phyloP scores from a whole-genome alignment of 2,329 filamentous ascomycete genomes.

The Fusarium anguioides region DNA sequence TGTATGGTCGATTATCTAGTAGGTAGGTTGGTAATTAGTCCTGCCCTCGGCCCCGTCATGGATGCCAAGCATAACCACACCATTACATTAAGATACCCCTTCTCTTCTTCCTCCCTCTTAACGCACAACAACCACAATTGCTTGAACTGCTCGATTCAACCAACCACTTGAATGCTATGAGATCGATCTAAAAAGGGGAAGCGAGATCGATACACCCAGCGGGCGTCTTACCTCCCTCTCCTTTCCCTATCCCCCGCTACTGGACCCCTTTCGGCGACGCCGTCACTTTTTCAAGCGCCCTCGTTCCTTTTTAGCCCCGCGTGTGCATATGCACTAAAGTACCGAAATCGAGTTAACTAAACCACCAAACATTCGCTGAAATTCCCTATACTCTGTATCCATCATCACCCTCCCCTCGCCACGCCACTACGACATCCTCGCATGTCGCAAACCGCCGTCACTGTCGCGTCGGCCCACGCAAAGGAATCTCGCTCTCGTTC shows the following conservation, averaged over 20 bases:
- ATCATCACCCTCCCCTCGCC: too few species aligned
- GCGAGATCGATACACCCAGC: slow-evolving; percentile 14
- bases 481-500: slow-evolving; percentile 13
- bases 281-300: slow-evolving; percentile 8
- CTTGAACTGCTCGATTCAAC: neutral
- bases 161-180: slow-evolving; percentile 20
- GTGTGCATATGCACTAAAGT: slow-evolving; percentile 24
- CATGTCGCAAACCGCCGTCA: slow-evolving; percentile 34
- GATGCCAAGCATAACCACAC: neutral
- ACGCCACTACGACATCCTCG: slow-evolving; percentile 5
- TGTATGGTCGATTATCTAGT: neutral
- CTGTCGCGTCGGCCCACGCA: slow-evolving; percentile 34
- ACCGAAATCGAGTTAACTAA: slow-evolving; percentile 19
- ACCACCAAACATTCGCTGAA: slow-evolving; percentile 16
- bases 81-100: neutral
- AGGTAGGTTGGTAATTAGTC: neutral
- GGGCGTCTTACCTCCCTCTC: neutral
- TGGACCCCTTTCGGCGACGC: slow-evolving; percentile 36
- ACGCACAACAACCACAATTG: neutral
- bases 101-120: neutral
- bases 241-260: slow-evolving; percentile 3
- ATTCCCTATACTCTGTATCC: neutral
- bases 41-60: slow-evolving; percentile 3
- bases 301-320: slow-evolving; percentile 16
- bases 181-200: slow-evolving; percentile 21